Base-by-base conservation (phyloP, 257 asterid genomes). In the Prunella vulgaris region DNA sequence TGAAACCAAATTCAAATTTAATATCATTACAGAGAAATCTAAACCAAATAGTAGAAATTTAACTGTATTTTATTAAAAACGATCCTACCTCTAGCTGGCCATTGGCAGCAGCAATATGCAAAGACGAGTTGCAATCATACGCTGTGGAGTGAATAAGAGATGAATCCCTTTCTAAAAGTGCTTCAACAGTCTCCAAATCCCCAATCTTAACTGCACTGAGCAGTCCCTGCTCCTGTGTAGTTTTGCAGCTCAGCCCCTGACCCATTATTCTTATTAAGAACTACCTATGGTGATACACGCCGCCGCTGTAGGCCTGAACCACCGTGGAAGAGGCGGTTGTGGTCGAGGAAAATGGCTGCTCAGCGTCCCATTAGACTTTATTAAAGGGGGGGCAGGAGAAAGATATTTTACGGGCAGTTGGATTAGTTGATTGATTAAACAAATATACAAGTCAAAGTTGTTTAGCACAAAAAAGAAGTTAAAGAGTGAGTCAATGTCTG, bases 31-130 rank as follows among this genome's bases (percentile, higher is more conserved):
- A 25, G 7, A 22, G 14, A 59, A 3, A 57, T 3, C 28, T 49
- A 35, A 28, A 32, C 28, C 28, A 25, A 25, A 3, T 25, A 25
- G 1, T 25, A 38, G 22, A 61, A 74, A 2, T 6, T 33, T 61
- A 68, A 25, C 52, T 53, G 18, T n/a, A 56, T 12, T 38, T 1
- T 33, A 64, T 68, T 51, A 71, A 76, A 9, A 52, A 52, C 2
- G 13, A 4, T 38, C 78, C 18, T 30, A 90, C 97, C 99, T 87
- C 95, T 85, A 84, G 85, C 82, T 83, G 99, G 71, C 95, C 97
- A 84, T 87, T 80, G 58, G 96, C 96, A 66, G 99, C 96, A 28
- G 99, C 97, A 48, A 94, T 82, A 81, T 94, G 99, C 84, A 91
- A 46, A 76, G 86, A 65, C 7, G 97, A 85, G 79, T 83, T 82